Percentiles rank a stretch among this genome's conserved stretches.
These are phyloP conservation scores for Phytopythium litorale DNA, from an alignment of 352 stramenopile genomes.

Conservation along the genomic window DNA sequence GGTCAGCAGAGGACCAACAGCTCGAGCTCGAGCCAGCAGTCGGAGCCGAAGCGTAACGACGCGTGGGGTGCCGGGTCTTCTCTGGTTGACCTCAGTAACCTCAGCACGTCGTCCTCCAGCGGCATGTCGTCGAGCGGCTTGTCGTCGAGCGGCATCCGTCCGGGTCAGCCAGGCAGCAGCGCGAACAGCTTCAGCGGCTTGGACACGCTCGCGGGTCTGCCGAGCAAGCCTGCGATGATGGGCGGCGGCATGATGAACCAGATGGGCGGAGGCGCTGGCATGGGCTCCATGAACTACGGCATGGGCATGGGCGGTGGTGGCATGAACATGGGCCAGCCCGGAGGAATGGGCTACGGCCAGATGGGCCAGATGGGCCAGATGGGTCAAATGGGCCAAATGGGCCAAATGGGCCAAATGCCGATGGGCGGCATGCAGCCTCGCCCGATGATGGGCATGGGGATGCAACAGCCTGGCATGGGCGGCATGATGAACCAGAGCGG, in stretches of 20 bases:
- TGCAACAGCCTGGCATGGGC: slow-evolving; percentile 45
- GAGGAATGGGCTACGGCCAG: slow-evolving; percentile 24
- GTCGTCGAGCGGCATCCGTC: slow-evolving; percentile 16
- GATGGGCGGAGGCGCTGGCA: slow-evolving; percentile 28
- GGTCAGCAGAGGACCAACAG: slow-evolving; percentile 15
- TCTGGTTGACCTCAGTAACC: slow-evolving; percentile 78
- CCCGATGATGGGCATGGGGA: slow-evolving; percentile 32
- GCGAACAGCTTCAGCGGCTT: slow-evolving; percentile 79
- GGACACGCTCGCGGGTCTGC: slow-evolving; percentile 77
- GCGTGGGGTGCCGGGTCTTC: slow-evolving; percentile 78
- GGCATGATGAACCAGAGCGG: slow-evolving; percentile 61
- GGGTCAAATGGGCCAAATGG: slow-evolving; percentile 30
- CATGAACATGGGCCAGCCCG: slow-evolving; percentile 25
- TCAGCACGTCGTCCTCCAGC: slow-evolving; percentile 26
- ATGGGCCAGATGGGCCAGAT: slow-evolving; percentile 35
- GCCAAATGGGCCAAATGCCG: neutral
- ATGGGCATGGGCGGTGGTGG: slow-evolving; percentile 16
- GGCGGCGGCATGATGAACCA: slow-evolving; percentile 46
- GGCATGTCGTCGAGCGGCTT: slow-evolving; percentile 10
- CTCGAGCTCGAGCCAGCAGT: slow-evolving; percentile 17
- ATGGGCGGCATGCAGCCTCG: slow-evolving; percentile 36
- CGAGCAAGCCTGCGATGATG: slow-evolving; percentile 53
- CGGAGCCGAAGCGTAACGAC: slow-evolving; percentile 61
- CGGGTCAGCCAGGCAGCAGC: slow-evolving; percentile 23
- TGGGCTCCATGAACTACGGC: slow-evolving; percentile 50